Conservation (phyloP, 2,329 filamentous ascomycete genomes). For the Fusarium floridanum region DNA sequence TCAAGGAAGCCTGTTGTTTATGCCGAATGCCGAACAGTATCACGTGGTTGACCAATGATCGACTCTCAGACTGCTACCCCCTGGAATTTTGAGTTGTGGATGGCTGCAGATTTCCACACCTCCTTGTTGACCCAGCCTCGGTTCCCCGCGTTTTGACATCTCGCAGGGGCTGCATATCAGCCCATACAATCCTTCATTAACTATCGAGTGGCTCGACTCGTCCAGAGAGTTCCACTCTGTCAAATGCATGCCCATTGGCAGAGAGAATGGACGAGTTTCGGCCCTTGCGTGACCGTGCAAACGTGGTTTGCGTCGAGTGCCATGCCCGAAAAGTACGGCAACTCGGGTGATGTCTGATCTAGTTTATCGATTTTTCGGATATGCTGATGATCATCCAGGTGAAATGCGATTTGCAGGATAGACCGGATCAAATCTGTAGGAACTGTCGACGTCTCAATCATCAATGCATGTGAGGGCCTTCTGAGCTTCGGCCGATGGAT, state of each 20-base stretch:
- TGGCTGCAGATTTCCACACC: neutral
- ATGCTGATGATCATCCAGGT: neutral
- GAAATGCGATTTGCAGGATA: conserved; percentile 21
- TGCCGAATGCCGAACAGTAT: neutral
- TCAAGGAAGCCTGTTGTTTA: neutral
- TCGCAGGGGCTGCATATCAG: neutral
- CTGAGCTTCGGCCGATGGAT: neutral
- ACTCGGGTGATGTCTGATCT: neutral
- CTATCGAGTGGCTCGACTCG: neutral
- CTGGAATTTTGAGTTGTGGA: neutral
- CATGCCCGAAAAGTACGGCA: conserved; percentile 9
- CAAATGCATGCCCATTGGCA: neutral
- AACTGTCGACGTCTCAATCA: conserved; percentile 11
- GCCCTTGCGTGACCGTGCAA: conserved; percentile 7
- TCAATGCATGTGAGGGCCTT: conserved; percentile 10
- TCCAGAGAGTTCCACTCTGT: neutral
- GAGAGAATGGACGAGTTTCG: neutral
- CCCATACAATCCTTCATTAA: neutral
- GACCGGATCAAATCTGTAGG: neutral
- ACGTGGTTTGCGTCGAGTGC: conserved; percentile 15
- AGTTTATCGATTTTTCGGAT: neutral
- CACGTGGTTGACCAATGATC: neutral
- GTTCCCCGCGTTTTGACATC: neutral
- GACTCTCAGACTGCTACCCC: neutral
- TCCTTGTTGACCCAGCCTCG: neutral